Conservation (phyloP, 371 early-diverging fungal genomes). For the Mortierella sp. region DNA sequence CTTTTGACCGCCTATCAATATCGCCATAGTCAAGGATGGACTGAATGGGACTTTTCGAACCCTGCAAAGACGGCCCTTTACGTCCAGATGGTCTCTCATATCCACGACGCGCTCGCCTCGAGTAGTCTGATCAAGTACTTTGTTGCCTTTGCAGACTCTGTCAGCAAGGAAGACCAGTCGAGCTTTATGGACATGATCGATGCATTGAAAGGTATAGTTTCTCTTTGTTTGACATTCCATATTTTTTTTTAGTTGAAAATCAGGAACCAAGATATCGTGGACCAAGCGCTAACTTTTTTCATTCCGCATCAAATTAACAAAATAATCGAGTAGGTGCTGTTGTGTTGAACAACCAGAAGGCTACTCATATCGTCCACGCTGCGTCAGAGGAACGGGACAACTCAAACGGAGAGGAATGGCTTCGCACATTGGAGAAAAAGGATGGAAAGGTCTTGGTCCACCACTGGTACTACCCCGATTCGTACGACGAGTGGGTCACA, state of each 20-base stretch:
- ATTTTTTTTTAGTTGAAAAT: background rate
- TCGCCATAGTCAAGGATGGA: slow-evolving; percentile 62
- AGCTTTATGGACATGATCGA: slow-evolving; percentile 58
- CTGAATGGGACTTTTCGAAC: slow-evolving; percentile 69
- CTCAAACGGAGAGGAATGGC: slow-evolving; percentile 76
- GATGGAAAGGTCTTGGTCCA: slow-evolving; percentile 80
- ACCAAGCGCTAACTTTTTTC: background rate
- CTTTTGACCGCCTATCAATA: slow-evolving; percentile 67
- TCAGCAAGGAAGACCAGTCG: slow-evolving; percentile 59
- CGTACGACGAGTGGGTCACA: slow-evolving; percentile 84
- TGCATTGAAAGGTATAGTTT: slow-evolving; percentile 64
- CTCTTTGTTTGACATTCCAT: background rate
- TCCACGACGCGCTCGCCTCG: slow-evolving; percentile 60
- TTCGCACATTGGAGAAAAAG: slow-evolving; percentile 79
- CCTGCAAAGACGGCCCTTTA: slow-evolving; percentile 59
- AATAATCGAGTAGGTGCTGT: slow-evolving; percentile 54
- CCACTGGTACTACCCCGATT: slow-evolving; percentile 89
- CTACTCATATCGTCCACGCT: slow-evolving; percentile 77
- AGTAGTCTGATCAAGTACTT: slow-evolving; percentile 55
- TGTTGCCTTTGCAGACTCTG: slow-evolving; percentile 65
- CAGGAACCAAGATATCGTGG: background rate
- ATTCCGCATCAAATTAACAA: background rate
- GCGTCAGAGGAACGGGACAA: slow-evolving; percentile 57
- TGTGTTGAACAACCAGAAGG: slow-evolving; percentile 58
- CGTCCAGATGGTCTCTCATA: slow-evolving; percentile 62